phyloP scores from a whole-genome alignment of 2,329 filamentous ascomycete genomes.

The Chalara sp. region DNA sequence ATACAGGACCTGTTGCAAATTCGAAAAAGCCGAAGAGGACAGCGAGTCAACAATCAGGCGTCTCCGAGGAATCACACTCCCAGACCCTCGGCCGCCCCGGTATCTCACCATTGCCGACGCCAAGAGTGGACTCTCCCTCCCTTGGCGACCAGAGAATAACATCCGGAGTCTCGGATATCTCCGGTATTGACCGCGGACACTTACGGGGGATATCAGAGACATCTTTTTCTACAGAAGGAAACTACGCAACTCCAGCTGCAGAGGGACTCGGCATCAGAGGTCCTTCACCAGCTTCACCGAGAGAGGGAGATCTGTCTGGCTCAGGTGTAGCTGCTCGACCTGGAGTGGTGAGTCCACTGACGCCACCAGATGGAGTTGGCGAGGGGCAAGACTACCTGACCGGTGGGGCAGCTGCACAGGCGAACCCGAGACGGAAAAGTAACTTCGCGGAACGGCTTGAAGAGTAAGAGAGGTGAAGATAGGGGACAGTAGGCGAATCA shows the following conservation, averaged over 20 bases:
- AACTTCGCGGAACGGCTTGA: slow-evolving; percentile 22
- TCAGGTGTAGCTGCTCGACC: background rate
- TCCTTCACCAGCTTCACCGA: background rate
- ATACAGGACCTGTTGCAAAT: no score
- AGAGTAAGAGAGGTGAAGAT: slow-evolving; percentile 3
- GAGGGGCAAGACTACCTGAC: slow-evolving; percentile 15
- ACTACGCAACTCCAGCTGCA: slow-evolving; percentile 7
- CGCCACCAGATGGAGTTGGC: slow-evolving; percentile 8
- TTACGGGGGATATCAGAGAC: slow-evolving; percentile 21
- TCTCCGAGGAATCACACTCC: no score
- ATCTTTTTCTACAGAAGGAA: slow-evolving; percentile 17
- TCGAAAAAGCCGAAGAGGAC: no score
- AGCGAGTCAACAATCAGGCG: no score
- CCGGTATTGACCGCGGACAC: slow-evolving; percentile 16
- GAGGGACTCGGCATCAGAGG: background rate
- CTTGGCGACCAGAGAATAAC: slow-evolving; percentile 1
- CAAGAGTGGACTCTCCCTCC: slow-evolving; percentile 12
- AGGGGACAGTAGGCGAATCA: no score
- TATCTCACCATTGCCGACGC: slow-evolving; percentile 3
- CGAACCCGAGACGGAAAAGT: slow-evolving; percentile 16
- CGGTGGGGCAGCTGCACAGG: background rate
- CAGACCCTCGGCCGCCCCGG: background rate
- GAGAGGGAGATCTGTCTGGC: background rate
- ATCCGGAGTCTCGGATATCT: slow-evolving; percentile 12
- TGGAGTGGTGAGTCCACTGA: slow-evolving; percentile 15